Conservation (phyloP, 306 rosid genomes). For the Hippophae tibetana region DNA sequence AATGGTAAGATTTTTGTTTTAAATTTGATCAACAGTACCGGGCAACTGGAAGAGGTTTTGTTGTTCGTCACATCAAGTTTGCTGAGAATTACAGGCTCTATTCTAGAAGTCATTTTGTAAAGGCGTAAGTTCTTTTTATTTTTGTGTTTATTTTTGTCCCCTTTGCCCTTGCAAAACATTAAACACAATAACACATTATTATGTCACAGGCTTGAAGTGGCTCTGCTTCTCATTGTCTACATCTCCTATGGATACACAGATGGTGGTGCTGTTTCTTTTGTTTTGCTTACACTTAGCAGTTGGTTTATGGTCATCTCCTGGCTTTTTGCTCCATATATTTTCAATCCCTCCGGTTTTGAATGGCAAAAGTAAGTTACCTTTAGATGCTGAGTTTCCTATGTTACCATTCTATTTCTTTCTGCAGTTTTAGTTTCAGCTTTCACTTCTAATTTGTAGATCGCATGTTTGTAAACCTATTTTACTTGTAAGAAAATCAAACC, state of each 20-base stretch:
- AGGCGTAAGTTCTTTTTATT: constrained; percentile 59
- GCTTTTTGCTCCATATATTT: constrained; percentile 96
- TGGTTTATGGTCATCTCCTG: constrained; percentile 99
- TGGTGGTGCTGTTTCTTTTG: constrained; percentile 78
- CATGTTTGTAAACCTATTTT: not conserved
- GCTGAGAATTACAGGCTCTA: constrained; percentile 93
- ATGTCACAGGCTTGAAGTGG: constrained; percentile 78
- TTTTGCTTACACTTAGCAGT: constrained; percentile 83
- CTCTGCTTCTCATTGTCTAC: constrained; percentile 72
- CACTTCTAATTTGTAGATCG: not conserved
- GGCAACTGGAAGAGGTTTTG: constrained; percentile 98
- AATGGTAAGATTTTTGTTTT: constrained; percentile 8
- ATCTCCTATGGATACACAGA: constrained; percentile 64
- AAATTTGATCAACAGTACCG: constrained; percentile 61
- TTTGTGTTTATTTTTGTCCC: not conserved
- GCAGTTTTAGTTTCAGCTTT: not conserved
- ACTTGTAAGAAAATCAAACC: not conserved
- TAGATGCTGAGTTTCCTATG: not conserved
- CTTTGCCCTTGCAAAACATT: not conserved
- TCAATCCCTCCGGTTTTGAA: constrained; percentile 97
- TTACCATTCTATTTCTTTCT: not conserved
- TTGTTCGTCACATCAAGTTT: constrained; percentile 87
- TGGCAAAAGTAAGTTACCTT: constrained; percentile 85
- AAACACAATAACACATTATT: not conserved
- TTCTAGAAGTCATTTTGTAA: constrained; percentile 91